Conservation (phyloP, 441 rosid genomes). For the Isatis lusitanica region DNA sequence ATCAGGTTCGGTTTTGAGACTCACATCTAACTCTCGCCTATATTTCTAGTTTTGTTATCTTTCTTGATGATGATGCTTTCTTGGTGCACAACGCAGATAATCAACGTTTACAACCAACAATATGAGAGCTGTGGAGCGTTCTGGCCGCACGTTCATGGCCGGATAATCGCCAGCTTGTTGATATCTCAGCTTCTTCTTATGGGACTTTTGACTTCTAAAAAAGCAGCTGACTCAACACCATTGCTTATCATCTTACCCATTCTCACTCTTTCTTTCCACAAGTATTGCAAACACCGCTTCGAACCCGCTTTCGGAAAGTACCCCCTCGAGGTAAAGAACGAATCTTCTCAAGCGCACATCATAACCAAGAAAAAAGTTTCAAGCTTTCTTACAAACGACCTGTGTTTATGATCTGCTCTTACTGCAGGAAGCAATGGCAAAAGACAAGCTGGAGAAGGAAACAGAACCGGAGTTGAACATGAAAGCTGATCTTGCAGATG, state of each 20-base stretch:
- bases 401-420: background rate
- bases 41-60: background rate
- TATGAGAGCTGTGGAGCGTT: conserved; percentile 98
- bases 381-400: background rate
- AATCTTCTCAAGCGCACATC: background rate
- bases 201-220: conserved; percentile 89
- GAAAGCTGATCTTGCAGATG: conserved; percentile 76
- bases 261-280: conserved; percentile 80
- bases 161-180: conserved; percentile 80
- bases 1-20: conserved; percentile 61
- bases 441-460: conserved; percentile 60
- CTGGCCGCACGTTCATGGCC: conserved; percentile 96
- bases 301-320: conserved; percentile 89
- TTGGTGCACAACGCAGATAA: conserved; percentile 52
- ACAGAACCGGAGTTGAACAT: conserved; percentile 61
- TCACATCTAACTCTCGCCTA: background rate
- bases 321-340: conserved; percentile 70
- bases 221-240: conserved; percentile 91
- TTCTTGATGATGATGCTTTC: conserved; percentile 5
- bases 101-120: conserved; percentile 84
- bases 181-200: conserved; percentile 81
- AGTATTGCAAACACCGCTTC: conserved; percentile 85
- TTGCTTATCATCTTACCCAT: conserved; percentile 77
- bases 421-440: conserved; percentile 89
- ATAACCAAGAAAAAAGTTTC: background rate